phyloP scores from a whole-genome alignment of 495 filamentous ascomycete species.

The Penicillium goetzii region DNA sequence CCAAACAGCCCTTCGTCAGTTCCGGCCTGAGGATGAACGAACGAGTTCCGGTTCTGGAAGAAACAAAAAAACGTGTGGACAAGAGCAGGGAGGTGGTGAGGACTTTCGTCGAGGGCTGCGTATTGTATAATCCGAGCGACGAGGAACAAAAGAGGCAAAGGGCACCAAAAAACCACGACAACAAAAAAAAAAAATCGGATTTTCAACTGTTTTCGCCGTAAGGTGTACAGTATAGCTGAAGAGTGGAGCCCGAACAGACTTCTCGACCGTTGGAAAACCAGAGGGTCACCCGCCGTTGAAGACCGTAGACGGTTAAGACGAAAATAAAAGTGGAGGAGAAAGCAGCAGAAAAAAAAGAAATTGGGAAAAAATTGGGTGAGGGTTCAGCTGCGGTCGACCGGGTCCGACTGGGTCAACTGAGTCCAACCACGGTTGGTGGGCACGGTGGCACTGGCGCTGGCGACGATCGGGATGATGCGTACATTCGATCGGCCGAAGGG shows the following conservation, averaged over 20 bases:
- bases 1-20: background rate
- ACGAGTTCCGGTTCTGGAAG: background rate
- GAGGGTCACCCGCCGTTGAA: slow-evolving; percentile 11
- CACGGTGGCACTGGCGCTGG: slow-evolving; percentile 28
- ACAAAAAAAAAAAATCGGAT: background rate
- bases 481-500: slow-evolving; percentile 30
- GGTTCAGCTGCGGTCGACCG: slow-evolving; percentile 27
- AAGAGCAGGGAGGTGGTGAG: background rate
- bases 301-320: slow-evolving; percentile 23
- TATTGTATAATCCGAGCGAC: background rate
- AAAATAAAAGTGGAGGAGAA: slow-evolving; percentile 18
- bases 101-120: background rate
- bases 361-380: background rate
- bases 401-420: slow-evolving; percentile 5
- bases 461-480: slow-evolving; percentile 41
- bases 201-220: background rate
- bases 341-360: background rate
- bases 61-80: background rate
- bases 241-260: slow-evolving; percentile 20
- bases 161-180: background rate
- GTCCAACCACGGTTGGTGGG: slow-evolving; percentile 43
- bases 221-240: slow-evolving; percentile 19
- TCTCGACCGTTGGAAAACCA: slow-evolving; percentile 22
- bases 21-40: background rate
- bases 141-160: background rate